phyloP scores from a whole-genome alignment of 2,329 filamentous ascomycete species.

The Epichloe gansuensis region DNA sequence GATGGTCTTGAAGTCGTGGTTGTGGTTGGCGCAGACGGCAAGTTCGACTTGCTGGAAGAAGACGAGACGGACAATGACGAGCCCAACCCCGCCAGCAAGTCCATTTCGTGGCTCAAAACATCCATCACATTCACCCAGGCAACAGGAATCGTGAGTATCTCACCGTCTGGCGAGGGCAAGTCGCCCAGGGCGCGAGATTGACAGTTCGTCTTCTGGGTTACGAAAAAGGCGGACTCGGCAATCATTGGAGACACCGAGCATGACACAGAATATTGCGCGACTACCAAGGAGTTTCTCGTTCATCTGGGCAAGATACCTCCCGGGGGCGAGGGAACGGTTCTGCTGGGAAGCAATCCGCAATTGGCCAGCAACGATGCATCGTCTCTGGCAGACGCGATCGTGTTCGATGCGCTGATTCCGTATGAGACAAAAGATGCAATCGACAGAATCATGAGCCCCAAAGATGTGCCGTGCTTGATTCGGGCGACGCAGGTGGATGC shows the following conservation, averaged over 20 bases:
- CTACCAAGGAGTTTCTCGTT: constrained; percentile 1
- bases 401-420: constrained; percentile 9
- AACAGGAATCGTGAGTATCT: constrained; percentile 5
- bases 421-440: constrained; percentile 11
- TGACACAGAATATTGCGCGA: background rate
- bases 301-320: constrained; percentile 7
- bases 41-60: constrained; percentile 20
- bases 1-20: constrained; percentile 35
- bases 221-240: background rate
- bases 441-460: constrained; percentile 6
- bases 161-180: background rate
- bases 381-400: constrained; percentile 8
- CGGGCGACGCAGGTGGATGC: constrained; percentile 10
- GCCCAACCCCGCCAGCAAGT: background rate
- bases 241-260: background rate
- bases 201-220: constrained; percentile 7
- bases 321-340: constrained; percentile 4
- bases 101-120: constrained; percentile 5
- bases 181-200: constrained; percentile 1
- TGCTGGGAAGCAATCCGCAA: constrained; percentile 7
- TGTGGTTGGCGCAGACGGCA: constrained; percentile 33
- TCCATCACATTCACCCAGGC: constrained; percentile 6
- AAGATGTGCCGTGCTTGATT: constrained; percentile 2
- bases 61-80: constrained; percentile 6
- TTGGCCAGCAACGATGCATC: constrained; percentile 8